Percentiles rank a stretch among this genome's conserved stretches.
phyloP scores from a whole-genome alignment of 352 stramenopile species.

The Globisporangium alternatum region DNA sequence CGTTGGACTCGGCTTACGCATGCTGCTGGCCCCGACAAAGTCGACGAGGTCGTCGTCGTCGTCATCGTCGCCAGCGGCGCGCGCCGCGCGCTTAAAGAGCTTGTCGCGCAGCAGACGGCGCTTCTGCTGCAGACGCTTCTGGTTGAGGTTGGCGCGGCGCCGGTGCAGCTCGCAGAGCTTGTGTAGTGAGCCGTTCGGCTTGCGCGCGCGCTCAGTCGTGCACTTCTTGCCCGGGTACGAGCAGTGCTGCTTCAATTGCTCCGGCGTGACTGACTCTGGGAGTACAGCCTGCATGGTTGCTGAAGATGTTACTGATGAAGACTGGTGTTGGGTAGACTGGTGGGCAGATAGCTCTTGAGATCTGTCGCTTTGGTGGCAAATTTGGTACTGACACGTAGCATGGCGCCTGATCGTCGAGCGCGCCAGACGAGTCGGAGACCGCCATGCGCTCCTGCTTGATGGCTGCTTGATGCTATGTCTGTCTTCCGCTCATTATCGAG shows the following conservation, averaged over 20 bases:
- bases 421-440: not conserved
- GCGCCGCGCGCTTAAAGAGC: conserved; percentile 15
- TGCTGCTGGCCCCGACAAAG: not conserved
- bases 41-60: not conserved
- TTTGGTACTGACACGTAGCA: not conserved
- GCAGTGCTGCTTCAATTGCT: conserved; percentile 35
- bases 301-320: not conserved
- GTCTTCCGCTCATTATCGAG: no score
- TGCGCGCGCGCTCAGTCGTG: conserved; percentile 48
- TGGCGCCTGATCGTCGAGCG: not conserved
- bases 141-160: conserved; percentile 37
- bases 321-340: not conserved
- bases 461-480: not conserved
- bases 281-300: not conserved
- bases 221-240: conserved; percentile 75
- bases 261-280: not conserved
- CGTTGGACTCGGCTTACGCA: not conserved
- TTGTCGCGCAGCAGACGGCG: conserved; percentile 17
- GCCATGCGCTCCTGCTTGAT: not conserved
- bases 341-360: not conserved
- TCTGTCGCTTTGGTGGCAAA: not conserved
- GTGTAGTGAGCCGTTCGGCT: conserved; percentile 69
- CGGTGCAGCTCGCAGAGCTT: conserved; percentile 74
- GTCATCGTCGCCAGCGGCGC: not conserved
- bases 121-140: conserved; percentile 19